Conservation (phyloP, 2,329 filamentous ascomycete species). For the Botrytis pseudocinerea region DNA sequence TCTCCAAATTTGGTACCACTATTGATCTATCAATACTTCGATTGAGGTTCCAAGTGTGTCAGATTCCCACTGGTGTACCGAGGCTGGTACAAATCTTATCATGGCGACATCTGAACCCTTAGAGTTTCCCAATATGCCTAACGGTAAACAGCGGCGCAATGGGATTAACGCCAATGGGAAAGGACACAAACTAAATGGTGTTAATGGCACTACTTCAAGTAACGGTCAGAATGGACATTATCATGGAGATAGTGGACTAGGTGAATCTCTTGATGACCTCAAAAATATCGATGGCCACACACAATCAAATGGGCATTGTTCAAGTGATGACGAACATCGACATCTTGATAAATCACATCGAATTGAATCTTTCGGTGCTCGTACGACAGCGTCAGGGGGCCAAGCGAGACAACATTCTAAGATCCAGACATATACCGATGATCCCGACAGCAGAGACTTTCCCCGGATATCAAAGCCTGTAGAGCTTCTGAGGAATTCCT, state of each 20-base stretch:
- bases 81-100: neutral
- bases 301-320: neutral
- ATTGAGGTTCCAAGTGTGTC: constrained; percentile 3
- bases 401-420: constrained; percentile 36
- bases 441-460: constrained; percentile 42
- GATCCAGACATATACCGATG: constrained; percentile 38
- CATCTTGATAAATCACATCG: constrained; percentile 27
- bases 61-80: constrained; percentile 4
- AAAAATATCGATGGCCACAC: neutral
- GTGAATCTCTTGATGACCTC: neutral
- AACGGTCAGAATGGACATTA: neutral
- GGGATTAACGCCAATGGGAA: neutral
- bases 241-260: constrained; percentile 13
- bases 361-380: constrained; percentile 32
- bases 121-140: neutral
- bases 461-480: constrained; percentile 58
- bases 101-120: constrained; percentile 18
- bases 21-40: neutral
- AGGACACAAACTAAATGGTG: neutral
- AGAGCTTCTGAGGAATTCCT: constrained; percentile 56
- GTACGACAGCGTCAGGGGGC: constrained; percentile 30
- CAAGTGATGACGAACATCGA: constrained; percentile 1
- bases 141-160: constrained; percentile 9
- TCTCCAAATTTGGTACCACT: neutral
- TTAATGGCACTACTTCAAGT: neutral